Evolutionary conservation across 1,284 basidiomycete species (phyloP), one percentile per base, ranked within the genome.

Genomic region (Phylloporus sp.): DNA sequence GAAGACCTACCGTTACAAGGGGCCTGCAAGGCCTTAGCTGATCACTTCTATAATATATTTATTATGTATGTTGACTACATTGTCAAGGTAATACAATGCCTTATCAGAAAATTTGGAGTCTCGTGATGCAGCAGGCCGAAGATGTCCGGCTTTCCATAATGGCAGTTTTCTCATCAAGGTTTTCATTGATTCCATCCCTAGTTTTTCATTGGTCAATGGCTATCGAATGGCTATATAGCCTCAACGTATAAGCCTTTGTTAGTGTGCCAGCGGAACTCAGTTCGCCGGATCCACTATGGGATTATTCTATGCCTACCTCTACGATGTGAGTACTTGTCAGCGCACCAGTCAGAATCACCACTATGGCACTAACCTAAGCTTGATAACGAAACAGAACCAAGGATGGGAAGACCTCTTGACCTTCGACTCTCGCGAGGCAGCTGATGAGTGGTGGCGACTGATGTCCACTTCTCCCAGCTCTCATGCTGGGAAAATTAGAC

Each of bases 391-490:
- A 55, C 39, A 56, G 62, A 29, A 41, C 19, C 39, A 7, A 1
- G 35, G 35, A 11, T 37, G 23, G 10, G 35, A 57, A 45, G 52
- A 66, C 45, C 60, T 66, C 25, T 35, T 58, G 5, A 59, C 61
- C 4, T 66, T 66, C n/a, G 43, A n/a, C 39, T 35, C 19, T 17
- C 14, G 65, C 29, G 61, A 66, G 17, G 56, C 53, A 19, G 29
- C 53, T 35, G 11, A 56, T 32, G 53, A 56, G 53, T 56, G 53
- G 53, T 56, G 53, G 65, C 56, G 65, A 4, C 19, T 37, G 29
- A 45, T 66, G 32, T 66, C 65, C 39, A 55, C 61, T 5, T n/a
- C 14, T 10, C 47, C 61, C 4, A 55, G 65, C 23, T 45, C 65
- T 39, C 59, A 45, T 12, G 37, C 39, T 39, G 55, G 56, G 19